Base-by-base conservation (phyloP, 2,329 filamentous ascomycete species). In the Keithomyces neogunnii region DNA sequence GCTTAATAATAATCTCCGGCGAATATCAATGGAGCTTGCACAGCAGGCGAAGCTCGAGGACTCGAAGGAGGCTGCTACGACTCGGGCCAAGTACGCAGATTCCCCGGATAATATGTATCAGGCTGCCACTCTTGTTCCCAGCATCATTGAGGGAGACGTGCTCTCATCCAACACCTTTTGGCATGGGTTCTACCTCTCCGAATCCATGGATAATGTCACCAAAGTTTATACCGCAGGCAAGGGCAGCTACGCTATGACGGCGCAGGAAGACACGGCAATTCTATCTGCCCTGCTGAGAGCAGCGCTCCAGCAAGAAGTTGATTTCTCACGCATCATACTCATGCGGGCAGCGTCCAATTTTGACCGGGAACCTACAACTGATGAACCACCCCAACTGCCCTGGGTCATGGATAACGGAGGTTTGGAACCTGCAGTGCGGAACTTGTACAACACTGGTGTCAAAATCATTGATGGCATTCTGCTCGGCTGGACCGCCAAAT, bases 241-340 rank as follows among this genome's bases (percentile, higher is more conserved):
- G 3, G 55, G 44, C 28, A 51, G 45, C 26, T 57, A 57, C 33
- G 55, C 51, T 45, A 57, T 57, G 51, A 53, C 55, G 9, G 55
- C 55, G 4, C 48, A 51, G 46, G 55, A 57, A 44, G 55, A 55
- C 44, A 55, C 51, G 31, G 55, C 53, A 2, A 49, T 55, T 6
- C 44, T 57, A 9, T 51, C 49, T 4, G 46, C 50, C 10, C 26
- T 57, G 9, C 33, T 55, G 1, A 42, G 55, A 5, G 50, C 51
- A 10, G 53, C 55, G 4, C 31, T 51, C 6, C 48, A 52, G 13
- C 36, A 51, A 3, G 5, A 51, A 32, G 53, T 56, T 3, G 53
- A 55, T 48, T 57, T 56, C 44, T 53, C 51, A 5, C 49, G 55
- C 38, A 49, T 54, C 35, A 51, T 57, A 11, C 50, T 57, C 43